Evolutionary conservation across 495 filamentous ascomycete genomes (phyloP).

Genomic region (Corynascus novoguineensis): DNA sequence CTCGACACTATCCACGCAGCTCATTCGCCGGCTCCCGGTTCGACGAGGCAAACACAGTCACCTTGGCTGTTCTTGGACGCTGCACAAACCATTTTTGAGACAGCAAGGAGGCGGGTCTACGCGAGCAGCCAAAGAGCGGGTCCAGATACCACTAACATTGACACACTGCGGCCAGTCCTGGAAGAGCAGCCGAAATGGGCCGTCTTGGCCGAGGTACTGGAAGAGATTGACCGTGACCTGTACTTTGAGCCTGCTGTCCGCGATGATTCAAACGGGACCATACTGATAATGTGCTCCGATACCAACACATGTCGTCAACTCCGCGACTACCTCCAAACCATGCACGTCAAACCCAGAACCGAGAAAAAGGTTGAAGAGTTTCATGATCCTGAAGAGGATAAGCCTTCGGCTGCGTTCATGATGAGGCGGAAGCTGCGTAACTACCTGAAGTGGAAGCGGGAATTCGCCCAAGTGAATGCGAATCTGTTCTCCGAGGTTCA

Average conservation of each 20-base stretch:
- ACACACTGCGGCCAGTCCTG: slow-evolving; percentile 77
- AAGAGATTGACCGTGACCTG: slow-evolving; percentile 87
- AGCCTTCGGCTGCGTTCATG: slow-evolving; percentile 74
- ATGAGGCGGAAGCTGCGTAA: slow-evolving; percentile 81
- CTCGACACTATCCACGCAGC: slow-evolving; percentile 91
- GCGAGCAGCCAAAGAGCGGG: slow-evolving; percentile 42
- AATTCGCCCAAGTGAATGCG: slow-evolving; percentile 77
- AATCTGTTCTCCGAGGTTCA: slow-evolving; percentile 71
- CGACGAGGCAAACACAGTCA: slow-evolving; percentile 80
- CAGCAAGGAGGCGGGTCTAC: slow-evolving; percentile 87
- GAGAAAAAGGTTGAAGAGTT: slow-evolving; percentile 35
- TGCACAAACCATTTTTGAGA: slow-evolving; percentile 88
- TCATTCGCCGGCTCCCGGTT: slow-evolving; percentile 80
- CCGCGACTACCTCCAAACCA: slow-evolving; percentile 82
- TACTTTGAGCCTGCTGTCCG: slow-evolving; percentile 69
- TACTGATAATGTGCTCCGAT: slow-evolving; percentile 93
- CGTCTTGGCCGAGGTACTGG: slow-evolving; percentile 74
- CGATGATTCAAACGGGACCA: slow-evolving; percentile 86
- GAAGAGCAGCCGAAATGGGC: slow-evolving; percentile 96
- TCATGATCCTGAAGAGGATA: slow-evolving; percentile 45
- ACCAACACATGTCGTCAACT: slow-evolving; percentile 82
- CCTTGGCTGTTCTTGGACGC: slow-evolving; percentile 97
- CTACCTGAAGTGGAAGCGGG: slow-evolving; percentile 88
- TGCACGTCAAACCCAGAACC: slow-evolving; percentile 65
- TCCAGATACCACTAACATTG: slow-evolving; percentile 41